Conservation (phyloP, 208 protist genomes). For the Leishmania tropica region DNA sequence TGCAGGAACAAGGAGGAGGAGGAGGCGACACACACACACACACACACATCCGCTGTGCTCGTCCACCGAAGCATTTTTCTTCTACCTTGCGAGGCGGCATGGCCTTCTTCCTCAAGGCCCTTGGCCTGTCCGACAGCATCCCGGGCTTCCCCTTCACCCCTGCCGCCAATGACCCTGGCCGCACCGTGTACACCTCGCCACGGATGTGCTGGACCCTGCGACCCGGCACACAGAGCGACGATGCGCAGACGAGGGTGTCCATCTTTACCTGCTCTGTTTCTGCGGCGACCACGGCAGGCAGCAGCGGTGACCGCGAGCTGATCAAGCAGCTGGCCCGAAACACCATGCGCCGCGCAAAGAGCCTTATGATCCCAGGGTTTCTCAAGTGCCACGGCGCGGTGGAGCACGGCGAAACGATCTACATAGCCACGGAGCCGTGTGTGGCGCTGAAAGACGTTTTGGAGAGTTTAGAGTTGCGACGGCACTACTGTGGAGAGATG, state of each 20-base stretch:
- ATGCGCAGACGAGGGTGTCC: conserved; percentile 41
- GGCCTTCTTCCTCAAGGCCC: conserved; percentile 75
- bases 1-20: neutral
- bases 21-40: neutral
- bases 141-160: conserved; percentile 81
- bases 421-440: conserved; percentile 86
- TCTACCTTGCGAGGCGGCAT: conserved; percentile 25
- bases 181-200: conserved; percentile 25
- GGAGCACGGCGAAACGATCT: conserved; percentile 74
- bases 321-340: conserved; percentile 55
- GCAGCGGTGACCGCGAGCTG: conserved; percentile 13
- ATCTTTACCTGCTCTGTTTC: conserved; percentile 60
- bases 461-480: conserved; percentile 22
- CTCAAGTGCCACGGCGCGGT: conserved; percentile 70
- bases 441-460: conserved; percentile 55
- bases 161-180: conserved; percentile 16
- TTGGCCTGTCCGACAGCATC: conserved; percentile 62
- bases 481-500: conserved; percentile 31
- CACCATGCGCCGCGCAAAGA: conserved; percentile 73
- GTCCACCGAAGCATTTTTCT: neutral
- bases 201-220: conserved; percentile 58
- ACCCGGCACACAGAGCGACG: conserved; percentile 45
- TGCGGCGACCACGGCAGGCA: neutral
- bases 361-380: conserved; percentile 72
- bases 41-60: neutral